Percentiles rank a stretch among this genome's conserved stretches.
phyloP scores from a whole-genome alignment of 2,329 filamentous ascomycete species.

The Akanthomyces dipterigenus region DNA sequence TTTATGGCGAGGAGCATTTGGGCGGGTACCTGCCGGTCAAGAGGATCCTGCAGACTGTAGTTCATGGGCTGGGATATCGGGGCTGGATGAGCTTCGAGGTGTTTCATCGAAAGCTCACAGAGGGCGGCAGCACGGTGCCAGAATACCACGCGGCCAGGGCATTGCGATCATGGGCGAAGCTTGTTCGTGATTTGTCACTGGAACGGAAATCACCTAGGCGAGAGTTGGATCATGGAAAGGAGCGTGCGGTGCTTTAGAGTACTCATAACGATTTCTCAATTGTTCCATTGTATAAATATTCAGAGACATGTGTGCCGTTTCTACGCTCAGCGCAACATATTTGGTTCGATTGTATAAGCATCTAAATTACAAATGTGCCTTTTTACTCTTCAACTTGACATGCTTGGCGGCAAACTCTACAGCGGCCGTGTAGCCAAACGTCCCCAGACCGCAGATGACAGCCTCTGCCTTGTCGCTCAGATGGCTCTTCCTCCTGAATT shows the following conservation, averaged over 20 bases:
- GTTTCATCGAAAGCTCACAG: conserved; percentile 55
- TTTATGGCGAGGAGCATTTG: conserved; percentile 46
- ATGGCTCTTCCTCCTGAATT: conserved; percentile 63
- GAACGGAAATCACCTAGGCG: neutral
- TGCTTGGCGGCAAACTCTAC: conserved; percentile 43
- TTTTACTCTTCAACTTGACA: neutral
- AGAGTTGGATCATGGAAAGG: neutral
- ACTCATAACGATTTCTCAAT: neutral
- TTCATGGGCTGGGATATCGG: conserved; percentile 57
- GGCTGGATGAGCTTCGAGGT: conserved; percentile 69
- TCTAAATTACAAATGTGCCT: neutral
- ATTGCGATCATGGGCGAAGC: conserved; percentile 39
- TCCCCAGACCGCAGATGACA: conserved; percentile 63
- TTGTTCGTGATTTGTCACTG: conserved; percentile 26
- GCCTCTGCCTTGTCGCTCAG: conserved; percentile 69
- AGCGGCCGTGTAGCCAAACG: conserved; percentile 54
- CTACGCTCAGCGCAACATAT: too few relatives aligned
- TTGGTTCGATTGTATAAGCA: too few relatives aligned
- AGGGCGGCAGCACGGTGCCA: conserved; percentile 43
- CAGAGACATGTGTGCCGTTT: neutral
- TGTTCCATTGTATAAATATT: neutral
- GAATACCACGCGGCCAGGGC: conserved; percentile 48
- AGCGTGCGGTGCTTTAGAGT: neutral
- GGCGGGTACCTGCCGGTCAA: conserved; percentile 63
- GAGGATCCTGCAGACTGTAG: conserved; percentile 53